Base-by-base conservation (phyloP, 805 yeast genomes). In the Saturnispora serradocipensis region DNA sequence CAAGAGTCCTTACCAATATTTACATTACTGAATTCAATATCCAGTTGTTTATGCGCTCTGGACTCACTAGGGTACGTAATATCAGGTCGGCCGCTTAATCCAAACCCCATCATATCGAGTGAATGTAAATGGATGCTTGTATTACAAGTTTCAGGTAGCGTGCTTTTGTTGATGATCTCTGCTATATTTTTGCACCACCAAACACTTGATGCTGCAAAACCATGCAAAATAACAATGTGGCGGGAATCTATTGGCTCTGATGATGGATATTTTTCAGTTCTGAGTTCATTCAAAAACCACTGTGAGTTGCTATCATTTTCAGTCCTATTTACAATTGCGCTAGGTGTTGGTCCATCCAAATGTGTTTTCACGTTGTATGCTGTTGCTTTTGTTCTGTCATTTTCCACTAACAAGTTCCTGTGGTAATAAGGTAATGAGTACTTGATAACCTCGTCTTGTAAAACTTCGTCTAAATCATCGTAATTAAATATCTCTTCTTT, bases 101-200 rank as follows among this genome's bases (percentile, higher is more conserved):
- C 84, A 67, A 77, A 78, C 15, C 80, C 83, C 35, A 76, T 60
- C 62, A 76, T 70, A 59, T 78, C 81, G 15, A 78, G 58, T 44
- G 71, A 70, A 58, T 74, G 76, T 43, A 69, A 58, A 13, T 56
- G 56, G 10, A 63, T 52, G 36, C 58, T 44, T 1, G 36, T 28
- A 20, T 38, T 53, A 28, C 28, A 51, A 54, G 3, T 43, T 47
- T 52, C 61, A 56, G 46, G n/a, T n/a, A 45, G 34, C 24, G 30
- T 10, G 56, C 56, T 45, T 44, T 66, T 59, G 20, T 64, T 56
- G 39, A 75, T 70, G 46, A 78, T 61, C 8, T 72, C 60, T 52
- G 73, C 74, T 51, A 76, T 72, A 54, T 78, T 78, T 48, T 80
- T 69, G 32, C 79, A 80, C 68, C 76, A 78, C 64, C 81, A 77